phyloP scores from a whole-genome alignment of 345 rosid species.

The Salix viminalis region DNA sequence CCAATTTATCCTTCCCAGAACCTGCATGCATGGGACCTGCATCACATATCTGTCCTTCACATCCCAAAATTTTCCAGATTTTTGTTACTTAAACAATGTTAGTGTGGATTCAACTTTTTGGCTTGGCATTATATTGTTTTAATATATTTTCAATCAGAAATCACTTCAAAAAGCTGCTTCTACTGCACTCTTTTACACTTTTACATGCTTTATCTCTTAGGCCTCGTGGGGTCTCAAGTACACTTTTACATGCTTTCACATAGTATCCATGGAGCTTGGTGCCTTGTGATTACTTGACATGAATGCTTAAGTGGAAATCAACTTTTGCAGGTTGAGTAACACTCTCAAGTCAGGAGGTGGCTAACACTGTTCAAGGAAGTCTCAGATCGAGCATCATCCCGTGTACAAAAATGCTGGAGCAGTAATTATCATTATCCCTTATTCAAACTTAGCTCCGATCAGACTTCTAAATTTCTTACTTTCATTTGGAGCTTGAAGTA shows the following conservation, averaged over 20 bases:
- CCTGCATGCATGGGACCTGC: not conserved
- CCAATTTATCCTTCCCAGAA: not conserved
- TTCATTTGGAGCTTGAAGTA: not conserved
- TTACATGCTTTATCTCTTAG: no score
- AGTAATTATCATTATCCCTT: not conserved
- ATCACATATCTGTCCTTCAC: not conserved
- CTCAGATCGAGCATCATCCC: not conserved
- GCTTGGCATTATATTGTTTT: no score
- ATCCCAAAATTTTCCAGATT: not conserved
- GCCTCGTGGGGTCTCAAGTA: not conserved
- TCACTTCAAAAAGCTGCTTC: no score
- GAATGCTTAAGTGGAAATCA: not conserved
- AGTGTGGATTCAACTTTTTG: no score
- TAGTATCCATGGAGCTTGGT: not conserved
- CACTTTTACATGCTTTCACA: not conserved
- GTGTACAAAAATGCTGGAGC: not conserved
- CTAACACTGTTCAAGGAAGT: constrained; percentile 9
- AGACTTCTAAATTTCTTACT: not conserved
- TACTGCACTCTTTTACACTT: no score
- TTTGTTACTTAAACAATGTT: not conserved
- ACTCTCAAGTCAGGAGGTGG: constrained; percentile 51
- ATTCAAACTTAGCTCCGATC: not conserved
- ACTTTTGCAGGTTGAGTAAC: constrained; percentile 53
- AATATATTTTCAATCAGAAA: no score
- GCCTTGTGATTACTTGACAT: not conserved